A percentile compares a stretch with the other conserved stretches of the same genome.
phyloP scores from a whole-genome alignment of 2,329 filamentous ascomycete species.

The Trichoderma sp. region DNA sequence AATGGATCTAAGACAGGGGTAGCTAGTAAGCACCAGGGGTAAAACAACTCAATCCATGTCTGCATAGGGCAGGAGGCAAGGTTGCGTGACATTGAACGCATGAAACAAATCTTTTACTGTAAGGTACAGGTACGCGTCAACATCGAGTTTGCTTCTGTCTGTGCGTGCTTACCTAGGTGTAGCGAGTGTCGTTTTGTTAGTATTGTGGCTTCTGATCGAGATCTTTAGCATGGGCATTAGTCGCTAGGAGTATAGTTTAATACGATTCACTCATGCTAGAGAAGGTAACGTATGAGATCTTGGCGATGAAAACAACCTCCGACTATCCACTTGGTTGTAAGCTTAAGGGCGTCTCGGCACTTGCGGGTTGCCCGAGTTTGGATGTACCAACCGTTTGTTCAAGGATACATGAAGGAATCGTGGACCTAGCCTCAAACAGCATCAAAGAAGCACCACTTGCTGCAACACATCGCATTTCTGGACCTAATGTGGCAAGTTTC shows the following conservation, averaged over 20 bases:
- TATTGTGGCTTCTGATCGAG: not conserved
- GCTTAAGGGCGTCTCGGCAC: not conserved
- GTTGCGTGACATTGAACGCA: not conserved
- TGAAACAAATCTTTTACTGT: not conserved
- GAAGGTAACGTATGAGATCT: not conserved
- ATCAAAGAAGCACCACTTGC: not conserved
- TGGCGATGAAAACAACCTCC: not conserved
- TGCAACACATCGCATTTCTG: not conserved
- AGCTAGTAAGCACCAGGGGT: conserved; percentile 11
- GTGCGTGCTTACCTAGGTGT: not conserved
- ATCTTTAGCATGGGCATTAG: not conserved
- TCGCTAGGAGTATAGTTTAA: not conserved
- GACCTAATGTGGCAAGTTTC: not conserved
- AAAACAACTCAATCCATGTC: not conserved
- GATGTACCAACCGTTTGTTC: not conserved
- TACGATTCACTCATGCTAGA: not conserved
- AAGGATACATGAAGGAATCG: not conserved
- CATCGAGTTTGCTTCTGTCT: not conserved
- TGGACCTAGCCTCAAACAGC: not conserved
- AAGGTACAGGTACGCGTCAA: not conserved
- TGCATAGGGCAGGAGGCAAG: conserved; percentile 4
- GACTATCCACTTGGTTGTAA: too few species aligned
- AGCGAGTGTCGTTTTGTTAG: not conserved
- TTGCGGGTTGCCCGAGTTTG: not conserved
- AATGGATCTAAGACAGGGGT: conserved; percentile 4